Base-by-base conservation (phyloP, 2,329 filamentous ascomycete species). In the Ophiostoma angusticollis region DNA sequence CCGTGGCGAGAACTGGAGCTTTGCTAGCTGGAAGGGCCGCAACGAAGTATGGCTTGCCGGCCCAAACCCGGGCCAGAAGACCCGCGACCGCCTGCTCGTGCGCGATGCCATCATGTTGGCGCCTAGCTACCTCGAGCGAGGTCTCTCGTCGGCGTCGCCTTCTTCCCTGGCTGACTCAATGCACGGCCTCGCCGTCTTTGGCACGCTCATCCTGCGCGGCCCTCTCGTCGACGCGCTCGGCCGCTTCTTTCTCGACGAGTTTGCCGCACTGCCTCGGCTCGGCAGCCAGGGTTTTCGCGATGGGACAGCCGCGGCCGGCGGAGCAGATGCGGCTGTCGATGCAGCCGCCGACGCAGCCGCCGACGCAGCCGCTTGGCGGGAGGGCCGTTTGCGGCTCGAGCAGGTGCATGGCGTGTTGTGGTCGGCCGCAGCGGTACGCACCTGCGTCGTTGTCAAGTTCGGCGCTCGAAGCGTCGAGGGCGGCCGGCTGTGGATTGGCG, bases 381-480 rank as follows among this genome's bases (percentile, higher is more conserved):
- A 56, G 21, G 54, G 54, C 36, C 68, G 80, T 44, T 62, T 80
- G 16, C 54, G 58, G 39, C 63, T 67, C 52, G 82, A 91, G 56
- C 68, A 60, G 44, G 53, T 59, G 9, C 63, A 70, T 35, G 72
- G 72, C 13, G 58, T 93, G 4, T 64, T 89, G 4, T 94, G 86
- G 84, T 87, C 85, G 19, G 84, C 82, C 11, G 83, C 86, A 12
- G 72, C 70, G 19, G 76, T 93, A 24, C 71, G 86, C 38, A 80
- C 84, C 4, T 94, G 89, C 52, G 80, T 91, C 4, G 70, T 95
- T 19, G 80, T 96, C 49, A 96, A 96, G 57, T 93, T 96, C 56
- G 85, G 84, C 2, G 84, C 87, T 2, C 70, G 68, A 39, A 80
- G 79, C 31, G 80, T 94, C 18, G 86, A 96, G 56, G 80, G 79